phyloP scores from a whole-genome alignment of 306 rosid genomes.

The Abrus pulchellus region DNA sequence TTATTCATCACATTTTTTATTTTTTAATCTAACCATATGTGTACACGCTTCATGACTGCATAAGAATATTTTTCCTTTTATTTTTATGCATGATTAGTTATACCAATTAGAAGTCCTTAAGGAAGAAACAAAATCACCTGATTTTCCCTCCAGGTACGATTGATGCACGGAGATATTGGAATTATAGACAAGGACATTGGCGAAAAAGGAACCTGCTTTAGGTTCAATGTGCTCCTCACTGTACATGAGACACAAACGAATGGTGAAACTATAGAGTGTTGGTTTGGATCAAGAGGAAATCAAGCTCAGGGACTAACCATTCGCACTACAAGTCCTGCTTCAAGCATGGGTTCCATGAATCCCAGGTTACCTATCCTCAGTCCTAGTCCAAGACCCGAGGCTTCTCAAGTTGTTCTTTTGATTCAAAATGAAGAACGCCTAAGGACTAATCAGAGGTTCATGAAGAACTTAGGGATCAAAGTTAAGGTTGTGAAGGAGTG shows the following conservation, averaged over 20 bases:
- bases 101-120: too few species aligned
- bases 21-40: too few species aligned
- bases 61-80: too few species aligned
- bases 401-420: conserved; percentile 56
- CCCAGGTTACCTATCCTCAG: conserved; percentile 35
- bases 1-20: too few species aligned
- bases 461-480: conserved; percentile 49
- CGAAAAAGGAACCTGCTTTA: conserved; percentile 74
- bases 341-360: too few species aligned
- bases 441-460: conserved; percentile 41
- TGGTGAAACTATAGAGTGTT: conserved; percentile 42
- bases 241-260: conserved; percentile 34
- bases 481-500: conserved; percentile 40
- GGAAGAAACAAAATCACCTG: background rate
- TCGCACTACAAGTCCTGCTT: conserved; percentile 45
- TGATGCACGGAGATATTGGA: conserved; percentile 79
- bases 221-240: conserved; percentile 64
- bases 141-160: conserved; percentile 59
- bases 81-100: too few species aligned
- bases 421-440: conserved; percentile 36
- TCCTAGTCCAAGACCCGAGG: conserved; percentile 51
- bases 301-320: conserved; percentile 34
- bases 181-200: conserved; percentile 72
- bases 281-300: conserved; percentile 8
- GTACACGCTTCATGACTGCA: too few species aligned